phyloP scores from a whole-genome alignment of 495 filamentous ascomycete species.

The Pseudevernia furfuracea region DNA sequence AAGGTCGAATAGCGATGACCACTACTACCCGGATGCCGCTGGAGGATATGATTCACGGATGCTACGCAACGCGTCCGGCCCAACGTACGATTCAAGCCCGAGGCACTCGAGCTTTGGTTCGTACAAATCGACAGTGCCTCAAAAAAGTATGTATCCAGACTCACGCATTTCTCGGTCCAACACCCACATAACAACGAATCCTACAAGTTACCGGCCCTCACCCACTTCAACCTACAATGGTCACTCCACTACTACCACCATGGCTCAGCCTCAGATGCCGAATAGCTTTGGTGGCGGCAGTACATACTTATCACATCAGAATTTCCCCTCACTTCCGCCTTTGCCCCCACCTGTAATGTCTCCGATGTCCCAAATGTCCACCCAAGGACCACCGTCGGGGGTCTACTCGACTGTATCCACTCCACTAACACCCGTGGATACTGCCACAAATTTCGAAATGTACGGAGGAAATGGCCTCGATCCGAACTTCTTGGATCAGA shows the following conservation, averaged over 20 bases:
- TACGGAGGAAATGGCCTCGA: slow-evolving; percentile 19
- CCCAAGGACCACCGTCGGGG: slow-evolving; percentile 14
- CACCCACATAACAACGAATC: slow-evolving; percentile 33
- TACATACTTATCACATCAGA: slow-evolving; percentile 21
- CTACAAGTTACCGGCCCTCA: slow-evolving; percentile 27
- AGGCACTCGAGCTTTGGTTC: slow-evolving; percentile 17
- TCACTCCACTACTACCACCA: slow-evolving; percentile 9
- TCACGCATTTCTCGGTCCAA: slow-evolving; percentile 24
- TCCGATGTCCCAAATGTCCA: slow-evolving; percentile 20
- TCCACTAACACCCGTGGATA: slow-evolving; percentile 18
- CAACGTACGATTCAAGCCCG: slow-evolving; percentile 15
- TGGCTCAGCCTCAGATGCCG: slow-evolving; percentile 19
- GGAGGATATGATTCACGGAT: slow-evolving; percentile 17
- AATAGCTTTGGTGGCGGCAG: slow-evolving; percentile 6
- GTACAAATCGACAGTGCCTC: slow-evolving; percentile 14
- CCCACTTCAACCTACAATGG: slow-evolving; percentile 22
- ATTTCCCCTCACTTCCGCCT: slow-evolving; percentile 21
- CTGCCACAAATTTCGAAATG: slow-evolving; percentile 17
- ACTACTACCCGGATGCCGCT: slow-evolving; percentile 21
- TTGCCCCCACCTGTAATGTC: slow-evolving; percentile 24
- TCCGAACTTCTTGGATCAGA: slow-evolving; percentile 47
- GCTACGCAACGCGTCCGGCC: slow-evolving; percentile 12
- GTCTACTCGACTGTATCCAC: slow-evolving; percentile 13
- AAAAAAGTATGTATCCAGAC: slow-evolving; percentile 17
- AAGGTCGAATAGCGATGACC: slow-evolving; percentile 26